Base-by-base conservation (phyloP, 1,284 basidiomycete species). In the Cutaneotrichosporon sp. region DNA sequence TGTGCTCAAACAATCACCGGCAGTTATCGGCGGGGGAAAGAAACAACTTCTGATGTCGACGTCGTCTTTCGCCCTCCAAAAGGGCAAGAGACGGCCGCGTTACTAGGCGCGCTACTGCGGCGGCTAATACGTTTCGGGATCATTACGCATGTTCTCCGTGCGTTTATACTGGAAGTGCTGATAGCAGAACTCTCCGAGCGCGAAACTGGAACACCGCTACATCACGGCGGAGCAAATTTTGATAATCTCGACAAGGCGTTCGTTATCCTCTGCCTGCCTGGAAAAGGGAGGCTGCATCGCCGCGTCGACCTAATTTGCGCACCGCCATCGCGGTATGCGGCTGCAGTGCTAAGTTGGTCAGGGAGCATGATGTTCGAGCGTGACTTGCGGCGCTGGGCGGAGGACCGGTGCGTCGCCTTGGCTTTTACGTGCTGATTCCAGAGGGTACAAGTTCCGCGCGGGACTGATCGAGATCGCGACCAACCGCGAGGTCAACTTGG, bases 311-410 rank as follows among this genome's bases (percentile, higher is more conserved):
- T 81, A 32, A 81, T 81, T 47, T 69, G 69, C 56, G 70, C 78
- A 0, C 77, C 80, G 11, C 70, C 65, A 21, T 71, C 75, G 51
- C 60, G 78, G 52, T 81, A 81, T 58, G 74, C 80, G 7, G 72
- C 76, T 11, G 76, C 78, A 2, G 74, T 80, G 5, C 69, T 81
- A 18, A 74, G 72, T 34, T 81, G 80, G 80, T 74, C 72, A 9
- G 80, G 80, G 5, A 80, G 78, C 65, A 81, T 80, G 80, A 81
- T 81, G 75, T 81, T 80, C 68, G 80, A 81, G 72, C 66, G 80
- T 32, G 80, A 81, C 68, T 62, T 81, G n/a, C 73, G 77, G 57
- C 68, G 77, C 32, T 74, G 72, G 56, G 72, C 73, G 0, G 78
- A 80, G 61, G 70, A 73, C 34, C 56, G 60, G 70, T 73, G 55